Conservation (phyloP, 2,329 filamentous ascomycete genomes). For the Cladosporium sp. region DNA sequence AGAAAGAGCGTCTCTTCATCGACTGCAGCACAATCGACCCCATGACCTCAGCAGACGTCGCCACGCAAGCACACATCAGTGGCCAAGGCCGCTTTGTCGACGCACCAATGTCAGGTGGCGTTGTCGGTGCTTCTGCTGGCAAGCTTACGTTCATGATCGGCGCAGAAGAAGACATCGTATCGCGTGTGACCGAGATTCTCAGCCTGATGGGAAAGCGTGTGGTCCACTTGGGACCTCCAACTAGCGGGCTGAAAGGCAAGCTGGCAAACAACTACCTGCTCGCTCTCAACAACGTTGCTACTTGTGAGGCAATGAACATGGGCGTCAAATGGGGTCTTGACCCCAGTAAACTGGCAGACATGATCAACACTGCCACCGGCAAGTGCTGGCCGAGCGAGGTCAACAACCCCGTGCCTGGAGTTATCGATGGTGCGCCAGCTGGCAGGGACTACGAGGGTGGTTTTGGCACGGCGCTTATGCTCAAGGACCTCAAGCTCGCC, state of each 20-base stretch:
- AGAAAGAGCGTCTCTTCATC: conserved; percentile 70
- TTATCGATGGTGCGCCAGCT: conserved; percentile 71
- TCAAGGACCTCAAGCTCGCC: conserved; percentile 47
- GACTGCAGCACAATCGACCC: conserved; percentile 97
- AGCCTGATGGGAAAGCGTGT: conserved; percentile 80
- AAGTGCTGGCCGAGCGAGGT: conserved; percentile 92
- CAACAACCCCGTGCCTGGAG: conserved; percentile 90
- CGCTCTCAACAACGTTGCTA: conserved; percentile 82
- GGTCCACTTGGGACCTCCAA: conserved; percentile 78
- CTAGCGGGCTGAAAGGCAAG: conserved; percentile 83
- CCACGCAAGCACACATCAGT: conserved; percentile 61
- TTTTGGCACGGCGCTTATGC: conserved; percentile 46
- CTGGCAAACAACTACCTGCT: conserved; percentile 96
- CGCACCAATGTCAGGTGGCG: conserved; percentile 94
- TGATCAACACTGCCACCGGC: conserved; percentile 94
- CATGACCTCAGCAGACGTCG: conserved; percentile 72
- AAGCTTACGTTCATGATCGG: conserved; percentile 97
- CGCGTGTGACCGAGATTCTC: conserved; percentile 64
- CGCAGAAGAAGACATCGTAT: conserved; percentile 55
- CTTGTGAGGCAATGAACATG: conserved; percentile 63
- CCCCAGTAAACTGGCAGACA: conserved; percentile 64
- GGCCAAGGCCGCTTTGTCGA: conserved; percentile 78
- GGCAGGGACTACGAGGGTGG: conserved; percentile 61
- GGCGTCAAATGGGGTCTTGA: conserved; percentile 60
- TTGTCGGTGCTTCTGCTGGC: conserved; percentile 81